These are phyloP conservation scores for Isoetes engelmannii DNA, from an alignment of 83 land plant genomes.

Conservation along the genomic window DNA sequence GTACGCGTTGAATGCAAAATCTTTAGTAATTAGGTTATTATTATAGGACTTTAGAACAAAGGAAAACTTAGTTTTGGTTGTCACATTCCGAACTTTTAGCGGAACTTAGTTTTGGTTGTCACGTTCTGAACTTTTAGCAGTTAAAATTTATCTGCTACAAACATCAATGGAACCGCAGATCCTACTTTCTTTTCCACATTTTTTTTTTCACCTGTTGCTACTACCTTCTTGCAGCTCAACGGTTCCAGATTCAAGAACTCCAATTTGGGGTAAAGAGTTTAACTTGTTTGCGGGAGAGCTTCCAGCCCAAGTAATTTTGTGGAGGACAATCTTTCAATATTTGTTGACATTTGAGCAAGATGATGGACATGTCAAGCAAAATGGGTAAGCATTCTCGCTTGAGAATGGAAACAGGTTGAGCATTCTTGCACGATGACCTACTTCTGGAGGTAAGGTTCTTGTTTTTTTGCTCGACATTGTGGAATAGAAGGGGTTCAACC, in stretches of 20 bases:
- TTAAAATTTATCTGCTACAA: constrained; percentile 81
- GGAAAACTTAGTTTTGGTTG: too few species aligned
- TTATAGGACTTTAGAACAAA: background rate
- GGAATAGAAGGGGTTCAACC: too few species aligned
- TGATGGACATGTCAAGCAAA: background rate
- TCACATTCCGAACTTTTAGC: background rate
- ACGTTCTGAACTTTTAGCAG: constrained; percentile 87
- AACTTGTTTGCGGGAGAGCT: constrained; percentile 80
- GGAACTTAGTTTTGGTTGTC: too few species aligned
- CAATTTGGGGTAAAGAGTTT: constrained; percentile 98
- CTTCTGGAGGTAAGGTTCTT: too few species aligned
- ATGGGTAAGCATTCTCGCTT: too few species aligned
- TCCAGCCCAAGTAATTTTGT: constrained; percentile 60
- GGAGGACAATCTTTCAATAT: too few species aligned
- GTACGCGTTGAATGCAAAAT: too few species aligned
- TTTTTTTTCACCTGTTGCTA: too few species aligned
- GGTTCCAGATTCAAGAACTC: constrained; percentile 96
- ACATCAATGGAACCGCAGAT: constrained; percentile 94
- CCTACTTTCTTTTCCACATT: constrained; percentile 88
- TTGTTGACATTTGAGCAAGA: background rate
- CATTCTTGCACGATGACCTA: too few species aligned
- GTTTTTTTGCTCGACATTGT: too few species aligned
- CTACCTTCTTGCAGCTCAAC: constrained; percentile 52
- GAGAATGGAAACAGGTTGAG: too few species aligned
- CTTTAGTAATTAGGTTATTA: too few species aligned